Conservation (phyloP, 495 filamentous ascomycete species). For the Aspergillus panamensis region DNA sequence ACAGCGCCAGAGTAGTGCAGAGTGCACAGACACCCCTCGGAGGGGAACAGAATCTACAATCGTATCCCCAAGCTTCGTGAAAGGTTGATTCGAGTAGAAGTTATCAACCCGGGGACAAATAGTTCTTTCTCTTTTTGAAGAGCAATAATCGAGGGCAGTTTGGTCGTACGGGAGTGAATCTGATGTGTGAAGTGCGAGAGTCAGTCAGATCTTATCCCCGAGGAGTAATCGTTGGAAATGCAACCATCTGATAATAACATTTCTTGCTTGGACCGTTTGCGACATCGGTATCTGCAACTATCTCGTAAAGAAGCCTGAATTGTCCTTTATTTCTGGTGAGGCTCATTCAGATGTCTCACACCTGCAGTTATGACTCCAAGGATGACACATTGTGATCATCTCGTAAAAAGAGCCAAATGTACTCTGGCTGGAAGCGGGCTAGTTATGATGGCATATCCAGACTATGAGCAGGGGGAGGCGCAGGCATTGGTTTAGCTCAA, state of each 20-base stretch:
- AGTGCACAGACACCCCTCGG: slow-evolving; percentile 6
- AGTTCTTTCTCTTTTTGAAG: not conserved
- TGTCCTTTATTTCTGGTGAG: not conserved
- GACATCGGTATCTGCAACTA: slow-evolving; percentile 7
- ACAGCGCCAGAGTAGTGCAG: slow-evolving; percentile 8
- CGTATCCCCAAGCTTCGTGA: not conserved
- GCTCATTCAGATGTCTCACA: too few relatives aligned
- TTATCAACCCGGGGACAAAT: not conserved
- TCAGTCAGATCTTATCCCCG: not conserved
- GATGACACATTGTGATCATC: not conserved
- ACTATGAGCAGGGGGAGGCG: not conserved
- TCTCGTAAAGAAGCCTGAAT: not conserved
- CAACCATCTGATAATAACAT: slow-evolving; percentile 16
- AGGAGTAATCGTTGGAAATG: slow-evolving; percentile 2
- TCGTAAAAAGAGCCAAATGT: not conserved
- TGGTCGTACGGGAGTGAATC: not conserved
- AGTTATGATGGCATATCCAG: not conserved
- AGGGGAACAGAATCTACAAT: not conserved
- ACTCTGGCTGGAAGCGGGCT: not conserved
- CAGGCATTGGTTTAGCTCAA: not conserved
- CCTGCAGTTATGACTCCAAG: too few relatives aligned
- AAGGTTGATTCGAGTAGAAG: not conserved
- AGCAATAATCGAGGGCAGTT: not conserved
- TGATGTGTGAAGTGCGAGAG: not conserved
- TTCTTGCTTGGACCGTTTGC: not conserved